phyloP scores from a whole-genome alignment of 1,284 basidiomycete genomes.

The Pseudozyma pruni region DNA sequence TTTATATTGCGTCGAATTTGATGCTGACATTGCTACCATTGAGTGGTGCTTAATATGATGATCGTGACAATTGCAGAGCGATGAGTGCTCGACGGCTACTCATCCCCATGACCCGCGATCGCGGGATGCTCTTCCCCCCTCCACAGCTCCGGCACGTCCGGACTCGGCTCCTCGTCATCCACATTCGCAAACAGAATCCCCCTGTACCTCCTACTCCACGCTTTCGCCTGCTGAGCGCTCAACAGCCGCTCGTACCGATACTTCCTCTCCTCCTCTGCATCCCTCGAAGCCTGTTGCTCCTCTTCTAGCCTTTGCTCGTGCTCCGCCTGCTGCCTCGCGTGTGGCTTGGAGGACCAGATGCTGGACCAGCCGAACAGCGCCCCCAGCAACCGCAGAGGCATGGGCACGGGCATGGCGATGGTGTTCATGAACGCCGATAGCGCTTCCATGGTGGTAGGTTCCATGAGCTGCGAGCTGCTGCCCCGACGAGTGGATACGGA shows the following conservation, averaged over 20 bases:
- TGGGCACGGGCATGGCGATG: constrained; percentile 52
- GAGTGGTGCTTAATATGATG: too few species aligned
- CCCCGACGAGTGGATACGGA: constrained; percentile 13
- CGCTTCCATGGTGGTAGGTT: constrained; percentile 48
- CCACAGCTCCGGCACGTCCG: constrained; percentile 44
- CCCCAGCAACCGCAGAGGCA: constrained; percentile 40
- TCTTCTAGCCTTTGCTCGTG: background rate
- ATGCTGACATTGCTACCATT: too few species aligned
- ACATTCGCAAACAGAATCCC: constrained; percentile 47
- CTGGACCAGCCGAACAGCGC: constrained; percentile 41
- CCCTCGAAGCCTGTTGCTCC: constrained; percentile 6
- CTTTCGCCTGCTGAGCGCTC: constrained; percentile 50
- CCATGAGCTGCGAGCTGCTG: constrained; percentile 18
- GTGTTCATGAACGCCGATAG: constrained; percentile 45
- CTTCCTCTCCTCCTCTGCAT: constrained; percentile 29
- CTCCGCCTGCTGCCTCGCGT: too few species aligned
- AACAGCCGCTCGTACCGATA: constrained; percentile 45
- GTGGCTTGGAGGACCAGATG: constrained; percentile 17
- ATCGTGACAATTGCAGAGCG: background rate
- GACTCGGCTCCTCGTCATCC: constrained; percentile 40
- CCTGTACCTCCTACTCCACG: constrained; percentile 44
- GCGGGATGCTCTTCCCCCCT: constrained; percentile 50
- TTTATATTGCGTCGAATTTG: too few species aligned
- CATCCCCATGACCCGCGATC: constrained; percentile 24
- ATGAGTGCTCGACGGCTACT: background rate